A percentile compares a stretch with the other conserved stretches of the same genome.
phyloP scores from a whole-genome alignment of 2,329 filamentous ascomycete genomes.

The Penicillium sclerotigenum region DNA sequence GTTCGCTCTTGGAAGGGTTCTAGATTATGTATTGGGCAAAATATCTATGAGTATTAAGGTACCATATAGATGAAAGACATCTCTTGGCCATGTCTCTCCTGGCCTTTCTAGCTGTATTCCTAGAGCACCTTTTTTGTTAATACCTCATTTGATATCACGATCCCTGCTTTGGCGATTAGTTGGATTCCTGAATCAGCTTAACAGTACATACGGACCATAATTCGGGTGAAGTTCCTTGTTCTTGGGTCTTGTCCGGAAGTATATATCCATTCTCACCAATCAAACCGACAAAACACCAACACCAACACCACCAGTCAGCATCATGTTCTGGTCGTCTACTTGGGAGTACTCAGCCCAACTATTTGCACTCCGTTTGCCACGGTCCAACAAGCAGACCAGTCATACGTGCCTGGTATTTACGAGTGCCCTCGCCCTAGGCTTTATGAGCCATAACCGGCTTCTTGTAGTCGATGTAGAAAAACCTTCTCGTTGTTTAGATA shows the following conservation, averaged over 20 bases:
- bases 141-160: neutral
- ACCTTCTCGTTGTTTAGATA: conserved; percentile 51
- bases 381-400: conserved; percentile 51
- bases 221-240: conserved; percentile 1
- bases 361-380: conserved; percentile 43
- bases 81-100: neutral
- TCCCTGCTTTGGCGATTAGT: neutral
- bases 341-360: conserved; percentile 34
- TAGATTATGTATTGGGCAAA: neutral
- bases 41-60: neutral
- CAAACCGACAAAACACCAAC: neutral
- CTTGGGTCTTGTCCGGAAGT: conserved; percentile 35
- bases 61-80: neutral
- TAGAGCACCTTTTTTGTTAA: neutral
- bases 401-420: conserved; percentile 44
- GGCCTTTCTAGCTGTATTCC: conserved; percentile 1
- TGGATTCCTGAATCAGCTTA: conserved; percentile 20
- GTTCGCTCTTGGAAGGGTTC: neutral
- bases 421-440: conserved; percentile 45
- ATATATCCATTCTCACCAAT: neutral
- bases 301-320: conserved; percentile 32
- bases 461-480: conserved; percentile 44
- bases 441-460: conserved; percentile 45
- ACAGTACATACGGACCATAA: conserved; percentile 12
- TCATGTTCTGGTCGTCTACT: conserved; percentile 47